Evolutionary conservation across 2,329 filamentous ascomycete genomes (phyloP), one percentile per base, ranked within the genome.

Genomic region (Aureobasidium sp.): DNA sequence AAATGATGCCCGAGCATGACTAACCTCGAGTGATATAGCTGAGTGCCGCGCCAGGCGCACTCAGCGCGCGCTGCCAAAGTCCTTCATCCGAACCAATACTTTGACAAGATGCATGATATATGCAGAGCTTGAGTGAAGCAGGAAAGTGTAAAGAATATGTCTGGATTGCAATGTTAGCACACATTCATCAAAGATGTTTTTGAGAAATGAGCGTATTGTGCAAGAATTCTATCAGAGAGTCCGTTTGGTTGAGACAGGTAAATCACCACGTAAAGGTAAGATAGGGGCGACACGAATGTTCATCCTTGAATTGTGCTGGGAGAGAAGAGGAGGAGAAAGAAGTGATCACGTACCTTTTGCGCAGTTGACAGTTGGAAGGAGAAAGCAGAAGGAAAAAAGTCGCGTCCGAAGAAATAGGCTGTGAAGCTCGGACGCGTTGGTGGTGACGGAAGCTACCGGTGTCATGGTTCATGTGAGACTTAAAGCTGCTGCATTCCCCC

Each of bases 221-320:
- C 54, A 58, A 21, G 21, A 57, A 60, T 59, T 65, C 67, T 65
- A 70, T 83, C 80, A 83, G 80, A 75, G 73, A 73, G 81, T 83
- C 80, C 79, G 79, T 83, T 84, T 83, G 81, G 81, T 67, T 78
- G 73, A 76, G 80, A 83, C 81, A 81, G 79, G 81, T 82, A 79
- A 78, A 77, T 84, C 81, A 83, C 80, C 82, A 84, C 71, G 68
- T 71, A 66, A 76, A 64, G 73, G 80, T 83, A 76, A 77, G 82
- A 83, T 84, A 84, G 82, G 82, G 82, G 82, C 82, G 82, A 84
- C 81, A 84, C 64, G 60, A 63, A 58, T 75, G 76, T 79, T 84
- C 82, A 84, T 84, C 81, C 52, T 63, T 62, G 52, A 61, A 53
- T 45, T 45, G 53, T 57, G 41, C 37, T 45, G 53, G 21, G 41